phyloP scores from a whole-genome alignment of 176 grass and related monocot species.

The Panicum miliaceum region DNA sequence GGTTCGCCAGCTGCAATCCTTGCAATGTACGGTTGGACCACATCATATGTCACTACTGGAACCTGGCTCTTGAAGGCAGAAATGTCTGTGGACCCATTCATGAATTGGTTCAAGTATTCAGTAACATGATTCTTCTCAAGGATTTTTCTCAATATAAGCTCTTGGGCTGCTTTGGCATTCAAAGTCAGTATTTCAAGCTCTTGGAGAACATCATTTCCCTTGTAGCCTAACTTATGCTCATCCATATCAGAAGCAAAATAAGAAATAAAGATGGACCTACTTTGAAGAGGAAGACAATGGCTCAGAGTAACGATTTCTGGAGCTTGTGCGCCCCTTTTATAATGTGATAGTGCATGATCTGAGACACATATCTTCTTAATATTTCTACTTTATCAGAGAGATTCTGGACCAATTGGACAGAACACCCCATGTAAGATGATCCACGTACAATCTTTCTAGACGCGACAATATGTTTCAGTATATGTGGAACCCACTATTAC shows the following conservation, averaged over 20 bases:
- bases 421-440: slow-evolving; percentile 40
- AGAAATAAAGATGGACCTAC: slow-evolving; percentile 24
- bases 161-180: slow-evolving; percentile 69
- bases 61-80: slow-evolving; percentile 60
- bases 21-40: slow-evolving; percentile 61
- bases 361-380: slow-evolving; percentile 46
- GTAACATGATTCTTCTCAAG: slow-evolving; percentile 66
- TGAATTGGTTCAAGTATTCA: slow-evolving; percentile 69
- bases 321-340: slow-evolving; percentile 51
- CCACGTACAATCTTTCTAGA: slow-evolving; percentile 36
- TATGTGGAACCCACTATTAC: too few relatives aligned
- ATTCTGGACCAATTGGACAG: slow-evolving; percentile 38
- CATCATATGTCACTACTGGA: slow-evolving; percentile 69
- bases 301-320: slow-evolving; percentile 45
- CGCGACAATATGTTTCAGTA: too few relatives aligned
- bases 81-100: slow-evolving; percentile 64
- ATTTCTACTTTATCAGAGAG: slow-evolving; percentile 38
- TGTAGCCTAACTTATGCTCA: slow-evolving; percentile 55
- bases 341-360: slow-evolving; percentile 44
- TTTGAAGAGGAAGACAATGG: slow-evolving; percentile 36
- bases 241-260: slow-evolving; percentile 55
- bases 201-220: slow-evolving; percentile 54
- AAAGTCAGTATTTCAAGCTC: slow-evolving; percentile 71
- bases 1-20: slow-evolving; percentile 62
- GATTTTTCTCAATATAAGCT: slow-evolving; percentile 61